Base-by-base conservation (phyloP, 2,329 filamentous ascomycete species). In the Microsporum audouinii region DNA sequence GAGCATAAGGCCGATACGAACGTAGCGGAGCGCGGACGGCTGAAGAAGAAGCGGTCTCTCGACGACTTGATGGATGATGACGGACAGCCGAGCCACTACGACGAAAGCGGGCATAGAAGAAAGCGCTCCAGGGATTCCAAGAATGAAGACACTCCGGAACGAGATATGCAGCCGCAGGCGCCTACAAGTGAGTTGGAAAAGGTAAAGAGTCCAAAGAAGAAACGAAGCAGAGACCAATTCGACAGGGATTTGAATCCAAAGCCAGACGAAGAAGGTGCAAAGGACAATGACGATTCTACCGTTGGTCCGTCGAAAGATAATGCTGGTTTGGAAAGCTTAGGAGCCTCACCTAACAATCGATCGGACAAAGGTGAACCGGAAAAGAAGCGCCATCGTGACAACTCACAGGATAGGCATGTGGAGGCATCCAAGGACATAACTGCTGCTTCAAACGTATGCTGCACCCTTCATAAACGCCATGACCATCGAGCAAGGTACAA, bases 331-430 rank as follows among this genome's bases (percentile, higher is more conserved):
- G 65, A 64, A 55, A 60, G 56, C 31, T 53, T 34, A 12, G 61
- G 57, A 41, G n/a, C 51, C 14, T 41, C 57, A 12, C 41, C 60
- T 39, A 58, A 10, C 12, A 62, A 56, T 45, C 63, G 61, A 8
- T 59, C 60, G 6, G 60, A 60, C 10, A 68, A 71, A 60, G 72
- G 70, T 29, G 70, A 76, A 61, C 73, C 72, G 7, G 75, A 77
- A 64, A 77, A 73, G 66, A 77, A 76, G 62, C 68, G 74, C 62
- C 72, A 75, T 60, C 72, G 75, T n/a, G 75, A 77, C 61, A 68
- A 70, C 63, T 76, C 74, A 7, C 68, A 73, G 62, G 75, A 76
- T 58, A 68, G 70, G 41, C 68, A 70, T 27, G 61, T 63, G 31
- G 64, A 70, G 61, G 62, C 60, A 4, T 61, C 67, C 10, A 36